Conservation (phyloP, 2,329 filamentous ascomycete species). For the Calonectria ilicicola region DNA sequence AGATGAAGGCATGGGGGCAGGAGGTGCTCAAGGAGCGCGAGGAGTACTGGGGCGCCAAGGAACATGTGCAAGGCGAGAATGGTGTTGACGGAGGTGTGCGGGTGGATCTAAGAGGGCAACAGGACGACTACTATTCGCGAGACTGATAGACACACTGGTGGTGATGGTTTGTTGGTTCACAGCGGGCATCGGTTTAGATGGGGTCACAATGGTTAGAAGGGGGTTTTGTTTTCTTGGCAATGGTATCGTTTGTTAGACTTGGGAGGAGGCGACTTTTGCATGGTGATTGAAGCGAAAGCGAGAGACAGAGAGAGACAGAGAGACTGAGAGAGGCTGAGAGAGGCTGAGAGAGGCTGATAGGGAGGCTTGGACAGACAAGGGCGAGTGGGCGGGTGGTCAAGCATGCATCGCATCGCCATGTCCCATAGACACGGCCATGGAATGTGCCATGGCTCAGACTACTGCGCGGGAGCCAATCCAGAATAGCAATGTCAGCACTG, state of each 20-base stretch:
- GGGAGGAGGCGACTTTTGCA: background rate
- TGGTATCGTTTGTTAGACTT: constrained; percentile 26
- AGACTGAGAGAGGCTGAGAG: background rate
- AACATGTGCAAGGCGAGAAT: constrained; percentile 60
- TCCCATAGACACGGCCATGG: background rate
- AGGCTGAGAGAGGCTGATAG: background rate
- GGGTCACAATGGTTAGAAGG: background rate
- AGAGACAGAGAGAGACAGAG: background rate
- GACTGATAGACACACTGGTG: constrained; percentile 23
- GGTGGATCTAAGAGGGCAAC: constrained; percentile 52
- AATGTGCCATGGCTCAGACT: background rate
- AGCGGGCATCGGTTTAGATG: background rate
- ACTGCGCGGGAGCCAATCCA: background rate
- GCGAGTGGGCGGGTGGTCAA: too few relatives aligned
- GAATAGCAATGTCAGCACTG: background rate
- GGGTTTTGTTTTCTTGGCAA: background rate
- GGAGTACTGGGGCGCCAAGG: constrained; percentile 73
- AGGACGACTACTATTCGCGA: constrained; percentile 63
- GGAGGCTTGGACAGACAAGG: background rate
- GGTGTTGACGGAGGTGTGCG: constrained; percentile 54
- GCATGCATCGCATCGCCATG: background rate
- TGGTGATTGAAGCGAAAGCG: background rate
- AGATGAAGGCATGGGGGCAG: constrained; percentile 84
- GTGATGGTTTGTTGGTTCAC: background rate
- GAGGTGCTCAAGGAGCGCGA: constrained; percentile 82